Percentiles rank a stretch among this genome's conserved stretches.
These are phyloP conservation scores for Plantago lanceolata DNA, from an alignment of 305 asterid genomes.

Conservation along the genomic window DNA sequence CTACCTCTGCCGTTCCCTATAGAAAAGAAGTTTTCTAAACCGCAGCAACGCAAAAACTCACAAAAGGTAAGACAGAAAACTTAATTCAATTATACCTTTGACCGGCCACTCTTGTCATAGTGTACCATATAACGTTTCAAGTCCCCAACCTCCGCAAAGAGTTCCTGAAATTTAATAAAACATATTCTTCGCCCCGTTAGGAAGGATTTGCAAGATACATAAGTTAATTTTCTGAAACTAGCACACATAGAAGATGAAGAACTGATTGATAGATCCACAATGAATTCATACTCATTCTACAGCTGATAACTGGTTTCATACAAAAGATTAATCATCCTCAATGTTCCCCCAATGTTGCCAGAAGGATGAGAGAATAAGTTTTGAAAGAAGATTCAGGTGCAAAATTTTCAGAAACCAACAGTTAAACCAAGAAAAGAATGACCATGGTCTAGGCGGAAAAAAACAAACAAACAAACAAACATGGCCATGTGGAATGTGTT, in stretches of 20 bases:
- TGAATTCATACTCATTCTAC: not conserved
- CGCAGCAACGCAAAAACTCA: constrained; percentile 29
- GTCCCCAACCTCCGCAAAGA: constrained; percentile 57
- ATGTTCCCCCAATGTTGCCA: not conserved
- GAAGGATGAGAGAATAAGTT: not conserved
- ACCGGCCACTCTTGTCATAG: constrained; percentile 59
- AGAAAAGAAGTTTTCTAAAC: constrained; percentile 30
- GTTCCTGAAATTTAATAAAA: constrained; percentile 36
- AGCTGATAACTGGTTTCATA: not conserved
- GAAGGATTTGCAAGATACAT: constrained; percentile 3
- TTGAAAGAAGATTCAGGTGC: too few species aligned
- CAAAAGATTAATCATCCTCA: not conserved
- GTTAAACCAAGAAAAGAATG: too few species aligned
- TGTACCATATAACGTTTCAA: constrained; percentile 43
- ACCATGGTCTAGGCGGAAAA: too few species aligned
- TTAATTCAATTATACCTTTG: constrained; percentile 60
- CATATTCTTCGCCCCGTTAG: constrained; percentile 1
- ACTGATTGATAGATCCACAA: not conserved
- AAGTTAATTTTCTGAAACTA: not conserved
- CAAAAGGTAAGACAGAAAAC: constrained; percentile 23
- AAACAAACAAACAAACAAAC: too few species aligned
- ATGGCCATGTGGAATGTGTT: too few species aligned
- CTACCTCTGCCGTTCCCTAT: constrained; percentile 91
- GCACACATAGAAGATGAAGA: not conserved
- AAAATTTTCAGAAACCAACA: too few species aligned